Evolutionary conservation across 2,329 filamentous ascomycete genomes (phyloP).

Genomic region (Sphaerostilbella broomeana): DNA sequence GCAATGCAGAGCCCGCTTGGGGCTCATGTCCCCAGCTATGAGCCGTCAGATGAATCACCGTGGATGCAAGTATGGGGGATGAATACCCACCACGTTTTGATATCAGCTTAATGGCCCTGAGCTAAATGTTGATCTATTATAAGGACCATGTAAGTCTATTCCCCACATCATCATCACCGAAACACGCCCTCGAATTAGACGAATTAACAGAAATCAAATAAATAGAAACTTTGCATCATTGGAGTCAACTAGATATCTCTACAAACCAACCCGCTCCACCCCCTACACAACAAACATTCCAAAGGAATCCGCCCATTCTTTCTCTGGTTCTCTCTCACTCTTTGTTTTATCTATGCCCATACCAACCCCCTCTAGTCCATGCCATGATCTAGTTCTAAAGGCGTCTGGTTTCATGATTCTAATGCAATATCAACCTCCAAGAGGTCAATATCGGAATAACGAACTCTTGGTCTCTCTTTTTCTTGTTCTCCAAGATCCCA

Average conservation of each 20-base stretch:
- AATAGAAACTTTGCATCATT: too few relatives aligned
- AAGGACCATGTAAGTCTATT: too few relatives aligned
- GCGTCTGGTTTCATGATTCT: slow-evolving; percentile 4
- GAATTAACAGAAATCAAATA: too few relatives aligned
- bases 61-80: slow-evolving; percentile 19
- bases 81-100: too few relatives aligned
- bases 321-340: neutral
- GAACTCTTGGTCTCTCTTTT: neutral
- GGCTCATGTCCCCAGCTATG: slow-evolving; percentile 17
- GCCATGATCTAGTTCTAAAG: slow-evolving; percentile 10
- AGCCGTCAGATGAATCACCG: slow-evolving; percentile 7
- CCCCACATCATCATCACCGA: too few relatives aligned
- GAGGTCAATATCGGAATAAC: neutral
- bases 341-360: slow-evolving; percentile 1
- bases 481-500: too few relatives aligned
- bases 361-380: slow-evolving; percentile 7
- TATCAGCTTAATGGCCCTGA: too few relatives aligned
- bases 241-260: slow-evolving; percentile 7
- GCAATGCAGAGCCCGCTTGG: slow-evolving; percentile 29
- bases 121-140: too few relatives aligned
- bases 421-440: neutral
- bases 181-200: too few relatives aligned
- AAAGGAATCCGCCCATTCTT: neutral
- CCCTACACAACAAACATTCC: neutral
- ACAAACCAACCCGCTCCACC: neutral